Evolutionary conservation across 352 stramenopile species (phyloP), one percentile per base, ranked within the genome.

Genomic region (Pythium dissimile): DNA sequence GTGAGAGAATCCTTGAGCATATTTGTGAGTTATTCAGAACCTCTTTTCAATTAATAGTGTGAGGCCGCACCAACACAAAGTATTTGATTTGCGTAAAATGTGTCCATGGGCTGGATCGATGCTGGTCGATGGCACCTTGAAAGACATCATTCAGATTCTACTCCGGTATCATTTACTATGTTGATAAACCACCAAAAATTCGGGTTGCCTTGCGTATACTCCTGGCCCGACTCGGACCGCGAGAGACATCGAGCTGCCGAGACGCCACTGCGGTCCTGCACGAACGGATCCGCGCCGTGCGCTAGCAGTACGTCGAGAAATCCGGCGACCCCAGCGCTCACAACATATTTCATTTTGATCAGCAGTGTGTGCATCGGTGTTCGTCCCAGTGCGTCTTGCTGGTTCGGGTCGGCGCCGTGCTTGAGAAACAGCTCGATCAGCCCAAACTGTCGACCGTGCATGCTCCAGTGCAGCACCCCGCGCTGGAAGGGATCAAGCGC

Each of bases 381-480:
- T 23, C 5, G 15, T 13, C 27, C 37, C 7, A 6, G n/a, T 3
- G 27, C 10, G 38, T 51, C 41, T 44, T 39, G 20, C 4, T 32
- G 16, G 32, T 52, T 51, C 13, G 30, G 27, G 20, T 52, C 23
- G n/a, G 24, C 5, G 8, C 28, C 38, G 11, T 26, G 51, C 27
- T 42, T n/a, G 27, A 41, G 38, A 23, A 49, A 42, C 7, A 59
- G 6, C 5, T 41, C 34, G 13, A 41, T 16, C 34, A 41, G 13
- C n/a, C n/a, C n/a, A n/a, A n/a, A n/a, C n/a, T n/a, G n/a, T n/a
- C n/a, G n/a, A n/a, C n/a, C n/a, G n/a, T n/a, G n/a, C 7, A 9
- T 21, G 46, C n/a, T 42, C 13, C 43, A 47, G 49, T 56, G 49
- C 9, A 56, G 12, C 23, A 56, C 21, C 20, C 28, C 20, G 20